phyloP scores from a whole-genome alignment of 345 rosid species.

The Jatropha curcas region DNA sequence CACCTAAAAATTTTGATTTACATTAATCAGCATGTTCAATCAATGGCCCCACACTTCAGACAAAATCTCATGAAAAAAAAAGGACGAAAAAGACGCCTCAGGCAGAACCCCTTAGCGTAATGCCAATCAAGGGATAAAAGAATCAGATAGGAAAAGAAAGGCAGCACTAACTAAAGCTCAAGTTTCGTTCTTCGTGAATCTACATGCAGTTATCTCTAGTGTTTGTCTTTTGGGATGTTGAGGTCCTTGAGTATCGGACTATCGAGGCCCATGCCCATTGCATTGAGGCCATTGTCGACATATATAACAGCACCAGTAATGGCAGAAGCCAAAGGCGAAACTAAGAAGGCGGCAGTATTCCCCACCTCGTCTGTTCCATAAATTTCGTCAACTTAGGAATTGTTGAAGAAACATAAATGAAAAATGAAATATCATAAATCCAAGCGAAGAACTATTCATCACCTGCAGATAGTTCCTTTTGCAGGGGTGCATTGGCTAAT shows the following conservation, averaged over 20 bases:
- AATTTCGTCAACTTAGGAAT: conserved; percentile 9
- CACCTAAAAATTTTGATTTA: no score
- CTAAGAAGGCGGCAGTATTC: conserved; percentile 89
- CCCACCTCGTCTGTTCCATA: conserved; percentile 84
- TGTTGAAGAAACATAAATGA: neutral
- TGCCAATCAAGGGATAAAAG: neutral
- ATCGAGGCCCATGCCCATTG: conserved; percentile 92
- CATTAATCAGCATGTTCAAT: no score
- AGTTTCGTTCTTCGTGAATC: neutral
- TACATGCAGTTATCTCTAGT: conserved; percentile 29
- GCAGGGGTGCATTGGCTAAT: conserved; percentile 75
- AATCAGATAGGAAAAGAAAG: no score
- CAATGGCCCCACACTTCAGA: neutral
- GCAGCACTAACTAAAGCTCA: neutral
- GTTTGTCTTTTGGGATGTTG: conserved; percentile 54
- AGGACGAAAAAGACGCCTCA: neutral
- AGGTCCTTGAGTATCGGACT: conserved; percentile 83
- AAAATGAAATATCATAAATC: neutral
- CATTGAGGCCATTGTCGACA: conserved; percentile 92
- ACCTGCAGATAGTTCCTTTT: conserved; percentile 90
- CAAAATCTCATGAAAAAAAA: conserved; percentile 10
- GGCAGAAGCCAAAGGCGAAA: conserved; percentile 89
- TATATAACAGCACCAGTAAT: conserved; percentile 83
- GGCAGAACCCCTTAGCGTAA: neutral
- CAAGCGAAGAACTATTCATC: neutral